Conservation (phyloP, 139 green algal genomes). For the Monoraphidium neglectum region DNA sequence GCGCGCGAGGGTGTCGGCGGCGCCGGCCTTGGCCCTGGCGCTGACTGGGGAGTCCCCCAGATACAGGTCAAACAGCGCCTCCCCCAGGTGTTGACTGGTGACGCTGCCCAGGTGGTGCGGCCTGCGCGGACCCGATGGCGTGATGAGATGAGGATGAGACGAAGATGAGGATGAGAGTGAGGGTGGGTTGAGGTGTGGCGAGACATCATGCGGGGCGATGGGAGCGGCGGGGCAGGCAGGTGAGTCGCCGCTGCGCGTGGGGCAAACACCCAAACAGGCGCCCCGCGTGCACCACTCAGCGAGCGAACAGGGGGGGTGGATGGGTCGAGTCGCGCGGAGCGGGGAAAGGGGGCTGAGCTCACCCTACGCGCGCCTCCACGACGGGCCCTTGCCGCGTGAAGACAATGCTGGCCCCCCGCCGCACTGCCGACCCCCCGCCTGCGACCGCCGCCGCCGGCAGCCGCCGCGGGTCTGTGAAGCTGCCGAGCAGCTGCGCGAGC, state of each 20-base stretch:
- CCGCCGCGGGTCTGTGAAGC: constrained; percentile 37
- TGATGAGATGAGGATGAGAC: background rate
- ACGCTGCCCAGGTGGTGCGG: constrained; percentile 32
- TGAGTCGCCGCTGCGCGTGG: background rate
- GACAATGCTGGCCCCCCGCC: constrained; percentile 51
- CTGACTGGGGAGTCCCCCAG: constrained; percentile 63
- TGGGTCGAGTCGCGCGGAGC: background rate
- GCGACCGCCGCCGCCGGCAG: constrained; percentile 26
- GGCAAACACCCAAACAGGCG: background rate
- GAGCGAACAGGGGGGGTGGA: background rate
- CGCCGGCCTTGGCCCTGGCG: constrained; percentile 40
- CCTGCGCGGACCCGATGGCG: background rate
- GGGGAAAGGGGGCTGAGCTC: background rate
- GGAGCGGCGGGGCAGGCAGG: no score
- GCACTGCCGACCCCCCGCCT: constrained; percentile 33
- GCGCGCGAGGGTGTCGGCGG: no score
- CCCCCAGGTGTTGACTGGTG: constrained; percentile 38
- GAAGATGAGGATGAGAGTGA: background rate
- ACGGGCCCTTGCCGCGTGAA: constrained; percentile 37
- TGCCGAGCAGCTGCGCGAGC: constrained; percentile 50
- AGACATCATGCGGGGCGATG: no score
- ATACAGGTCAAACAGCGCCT: constrained; percentile 77
- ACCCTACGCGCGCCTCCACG: constrained; percentile 13
- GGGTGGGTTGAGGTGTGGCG: no score
- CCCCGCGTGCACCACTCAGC: background rate